Percentiles rank a stretch among this genome's conserved stretches.
phyloP scores from a whole-genome alignment of 768 basidiomycete genomes.

The Psilocybe azurescens region DNA sequence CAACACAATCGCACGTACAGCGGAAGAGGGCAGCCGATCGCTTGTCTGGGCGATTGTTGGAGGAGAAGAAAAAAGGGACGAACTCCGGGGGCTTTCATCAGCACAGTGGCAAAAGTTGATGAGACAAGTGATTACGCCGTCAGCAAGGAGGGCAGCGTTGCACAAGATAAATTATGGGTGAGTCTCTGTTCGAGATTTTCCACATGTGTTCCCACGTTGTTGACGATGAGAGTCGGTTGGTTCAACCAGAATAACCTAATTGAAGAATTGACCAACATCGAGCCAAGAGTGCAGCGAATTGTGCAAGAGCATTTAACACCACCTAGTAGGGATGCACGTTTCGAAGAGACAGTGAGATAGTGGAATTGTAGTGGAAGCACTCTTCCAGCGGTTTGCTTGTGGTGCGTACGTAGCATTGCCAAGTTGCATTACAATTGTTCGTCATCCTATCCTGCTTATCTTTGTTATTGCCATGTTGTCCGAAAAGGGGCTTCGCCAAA shows the following conservation, averaged over 20 bases:
- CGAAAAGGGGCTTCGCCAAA: no score
- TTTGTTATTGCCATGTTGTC: no score
- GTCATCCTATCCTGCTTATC: no score
- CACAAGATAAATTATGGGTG: constrained; percentile 1
- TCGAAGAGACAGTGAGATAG: no score
- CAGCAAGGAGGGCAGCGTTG: constrained; percentile 1
- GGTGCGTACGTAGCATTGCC: no score
- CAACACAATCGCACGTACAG: constrained; percentile 34
- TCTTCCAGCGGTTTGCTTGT: no score
- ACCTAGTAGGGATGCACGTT: no score
- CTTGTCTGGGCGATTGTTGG: constrained; percentile 40
- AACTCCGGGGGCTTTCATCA: constrained; percentile 34
- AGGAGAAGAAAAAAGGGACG: constrained; percentile 25
- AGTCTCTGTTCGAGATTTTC: neutral
- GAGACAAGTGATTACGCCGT: constrained; percentile 41
- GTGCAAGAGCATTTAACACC: neutral
- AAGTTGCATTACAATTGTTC: no score
- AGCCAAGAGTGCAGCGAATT: neutral
- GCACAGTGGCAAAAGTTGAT: constrained; percentile 19
- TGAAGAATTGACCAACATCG: neutral
- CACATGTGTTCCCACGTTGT: neutral
- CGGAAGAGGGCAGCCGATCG: constrained; percentile 41
- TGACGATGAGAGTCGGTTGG: neutral
- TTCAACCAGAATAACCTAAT: neutral
- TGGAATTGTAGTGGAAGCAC: no score